phyloP scores from a whole-genome alignment of 139 green algal genomes.

The Nannochloris sp. region DNA sequence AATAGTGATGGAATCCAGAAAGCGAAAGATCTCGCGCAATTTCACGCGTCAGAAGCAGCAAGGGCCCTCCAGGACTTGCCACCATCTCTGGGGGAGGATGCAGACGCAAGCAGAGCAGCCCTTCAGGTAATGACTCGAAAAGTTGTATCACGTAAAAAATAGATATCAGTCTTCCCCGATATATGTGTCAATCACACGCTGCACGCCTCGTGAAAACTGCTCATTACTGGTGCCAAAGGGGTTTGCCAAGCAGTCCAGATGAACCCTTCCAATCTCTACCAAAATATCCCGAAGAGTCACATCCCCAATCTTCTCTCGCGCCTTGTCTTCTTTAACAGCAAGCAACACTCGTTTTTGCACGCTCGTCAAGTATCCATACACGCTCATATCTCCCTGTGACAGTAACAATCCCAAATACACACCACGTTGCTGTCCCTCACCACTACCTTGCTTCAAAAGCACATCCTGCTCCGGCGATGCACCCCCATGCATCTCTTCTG shows the following conservation, averaged over 20 bases:
- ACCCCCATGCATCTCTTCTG: too few relatives aligned
- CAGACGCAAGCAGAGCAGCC: constrained; percentile 3
- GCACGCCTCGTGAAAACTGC: not conserved
- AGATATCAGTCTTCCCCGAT: not conserved
- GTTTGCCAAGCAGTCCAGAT: too few relatives aligned
- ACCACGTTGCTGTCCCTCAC: not conserved
- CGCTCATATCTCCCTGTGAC: not conserved
- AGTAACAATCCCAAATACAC: not conserved
- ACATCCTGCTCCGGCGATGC: too few relatives aligned
- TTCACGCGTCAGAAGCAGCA: constrained; percentile 2
- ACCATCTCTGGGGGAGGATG: not conserved
- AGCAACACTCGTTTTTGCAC: not conserved
- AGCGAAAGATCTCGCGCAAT: constrained; percentile 1
- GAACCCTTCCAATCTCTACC: not conserved
- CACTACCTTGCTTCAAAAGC: not conserved
- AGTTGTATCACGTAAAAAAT: constrained; percentile 6
- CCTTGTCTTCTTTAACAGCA: not conserved
- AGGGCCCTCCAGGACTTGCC: constrained; percentile 1
- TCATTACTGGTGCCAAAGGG: too few relatives aligned
- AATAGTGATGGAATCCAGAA: constrained; percentile 13
- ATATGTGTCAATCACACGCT: not conserved
- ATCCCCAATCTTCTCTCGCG: not conserved
- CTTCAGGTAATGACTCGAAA: constrained; percentile 4
- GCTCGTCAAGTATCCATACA: not conserved
- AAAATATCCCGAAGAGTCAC: not conserved